Base-by-base conservation (phyloP, 371 early-diverging fungal genomes). In the Phascolomyces articulosus region DNA sequence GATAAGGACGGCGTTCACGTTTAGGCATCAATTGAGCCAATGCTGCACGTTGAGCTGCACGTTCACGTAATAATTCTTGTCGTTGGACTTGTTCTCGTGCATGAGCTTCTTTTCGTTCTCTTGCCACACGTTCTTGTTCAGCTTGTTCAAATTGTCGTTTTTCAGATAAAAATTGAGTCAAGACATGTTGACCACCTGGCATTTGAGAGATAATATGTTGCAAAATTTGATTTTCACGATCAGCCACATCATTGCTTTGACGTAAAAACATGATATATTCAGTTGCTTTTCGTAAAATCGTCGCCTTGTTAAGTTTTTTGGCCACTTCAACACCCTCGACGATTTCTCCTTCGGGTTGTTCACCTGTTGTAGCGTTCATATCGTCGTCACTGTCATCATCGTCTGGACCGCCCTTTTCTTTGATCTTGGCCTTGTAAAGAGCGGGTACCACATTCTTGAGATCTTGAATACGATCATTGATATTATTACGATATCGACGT, bases 401-500 rank as follows among this genome's bases (percentile, higher is more conserved):
- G 3, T 87, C 77, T 55, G 87, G 87, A 23, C 27, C 79, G 20
- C 78, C 64, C 34, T 79, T 75, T 41, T 85, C 79, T 63, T 80
- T 83, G 29, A 82, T 68, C 68, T 82, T 84, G 27, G 86, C 78
- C 55, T 84, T 75, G 55, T 86, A 83, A n/a, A 96, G 80, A 0
- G 95, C 94, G 0, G 97, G 97, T 0, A 97, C 93, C 0, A 92
- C 90, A 64, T 85, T 83, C 65, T 91, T 88, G 13, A 97, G 82
- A 40, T 95, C 95, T 53, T 87, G 76, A 57, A 97, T 96, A 44
- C 96, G 87, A 64, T 96, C 93, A 82, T 97, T 97, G 67, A 97
- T 93, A 74, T 96, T 97, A 76, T 93, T 95, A 62, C 97, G 87
- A 75, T 96, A 96, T 23, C 95, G 88, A n/a, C 93, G 87, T 74